Conservation (phyloP, 306 rosid genomes). For the Dryas octopetala region DNA sequence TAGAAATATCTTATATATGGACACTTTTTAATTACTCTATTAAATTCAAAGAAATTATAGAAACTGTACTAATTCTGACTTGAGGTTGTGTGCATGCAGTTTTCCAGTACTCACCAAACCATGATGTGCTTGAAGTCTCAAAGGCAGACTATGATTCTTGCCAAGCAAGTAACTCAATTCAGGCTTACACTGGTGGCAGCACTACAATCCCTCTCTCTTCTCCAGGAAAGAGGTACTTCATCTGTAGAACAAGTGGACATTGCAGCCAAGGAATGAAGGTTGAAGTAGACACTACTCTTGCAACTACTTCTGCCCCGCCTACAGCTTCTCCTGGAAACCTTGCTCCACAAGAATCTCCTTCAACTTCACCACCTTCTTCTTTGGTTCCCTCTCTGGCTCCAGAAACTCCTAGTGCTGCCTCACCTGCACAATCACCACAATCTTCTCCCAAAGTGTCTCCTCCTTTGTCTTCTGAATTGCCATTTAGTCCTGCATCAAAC, state of each 20-base stretch:
- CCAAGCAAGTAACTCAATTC: slow-evolving; percentile 46
- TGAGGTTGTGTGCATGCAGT: slow-evolving; percentile 33
- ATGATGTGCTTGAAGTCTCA: slow-evolving; percentile 72
- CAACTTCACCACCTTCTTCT: slow-evolving; percentile 36
- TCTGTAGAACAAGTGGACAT: slow-evolving; percentile 73
- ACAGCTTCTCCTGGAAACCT: slow-evolving; percentile 29
- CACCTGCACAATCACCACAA: not conserved
- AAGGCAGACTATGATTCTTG: slow-evolving; percentile 74
- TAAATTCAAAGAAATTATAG: no score
- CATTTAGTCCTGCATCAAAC: slow-evolving; percentile 13
- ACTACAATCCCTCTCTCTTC: slow-evolving; percentile 60
- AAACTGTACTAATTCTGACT: not conserved
- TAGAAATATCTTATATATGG: not conserved
- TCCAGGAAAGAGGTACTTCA: slow-evolving; percentile 77
- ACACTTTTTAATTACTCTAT: not conserved
- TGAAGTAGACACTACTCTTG: slow-evolving; percentile 63
- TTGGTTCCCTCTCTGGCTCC: slow-evolving; percentile 13
- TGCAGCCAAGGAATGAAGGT: slow-evolving; percentile 80
- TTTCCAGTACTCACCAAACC: slow-evolving; percentile 63
- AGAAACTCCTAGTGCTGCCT: not conserved
- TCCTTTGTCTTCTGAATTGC: not conserved
- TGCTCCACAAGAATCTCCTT: slow-evolving; percentile 27
- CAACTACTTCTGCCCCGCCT: slow-evolving; percentile 43
- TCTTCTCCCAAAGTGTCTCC: slow-evolving; percentile 1
- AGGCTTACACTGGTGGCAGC: slow-evolving; percentile 57